phyloP scores from a whole-genome alignment of 2,329 filamentous ascomycete species.

The Fusarium floridanum region DNA sequence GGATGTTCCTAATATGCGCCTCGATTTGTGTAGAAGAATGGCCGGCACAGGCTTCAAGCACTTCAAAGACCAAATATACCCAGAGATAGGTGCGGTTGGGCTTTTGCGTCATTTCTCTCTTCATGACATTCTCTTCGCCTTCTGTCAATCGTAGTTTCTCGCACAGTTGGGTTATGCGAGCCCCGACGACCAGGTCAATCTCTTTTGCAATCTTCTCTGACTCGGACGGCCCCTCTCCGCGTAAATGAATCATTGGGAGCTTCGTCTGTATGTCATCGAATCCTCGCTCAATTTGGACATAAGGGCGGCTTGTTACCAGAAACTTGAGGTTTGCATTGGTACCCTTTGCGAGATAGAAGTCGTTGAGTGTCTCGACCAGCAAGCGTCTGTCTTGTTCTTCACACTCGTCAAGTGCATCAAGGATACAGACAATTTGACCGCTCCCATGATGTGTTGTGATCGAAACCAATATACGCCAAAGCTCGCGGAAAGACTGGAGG shows the following conservation, averaged over 20 bases:
- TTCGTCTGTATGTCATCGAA: slow-evolving; percentile 38
- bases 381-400: slow-evolving; percentile 25
- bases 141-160: not conserved
- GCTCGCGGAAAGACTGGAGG: not conserved
- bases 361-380: slow-evolving; percentile 17
- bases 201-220: slow-evolving; percentile 35
- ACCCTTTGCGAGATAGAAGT: slow-evolving; percentile 1
- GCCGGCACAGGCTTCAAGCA: slow-evolving; percentile 38
- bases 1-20: slow-evolving; percentile 43
- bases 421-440: slow-evolving; percentile 42
- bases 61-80: slow-evolving; percentile 52
- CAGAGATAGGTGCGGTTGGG: slow-evolving; percentile 55
- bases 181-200: not conserved
- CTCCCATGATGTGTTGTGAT: not conserved
- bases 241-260: slow-evolving; percentile 51
- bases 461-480: not conserved
- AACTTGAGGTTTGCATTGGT: slow-evolving; percentile 46
- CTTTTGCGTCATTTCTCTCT: slow-evolving; percentile 11
- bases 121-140: not conserved
- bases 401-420: slow-evolving; percentile 3
- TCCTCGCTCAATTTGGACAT: slow-evolving; percentile 44
- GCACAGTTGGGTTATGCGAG: not conserved
- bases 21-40: not conserved
- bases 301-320: slow-evolving; percentile 54
- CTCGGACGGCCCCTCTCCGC: slow-evolving; percentile 53